Evolutionary conservation across 345 rosid species (phyloP), one percentile per base, ranked within the genome.

Genomic region (Corchorus olitorius): DNA sequence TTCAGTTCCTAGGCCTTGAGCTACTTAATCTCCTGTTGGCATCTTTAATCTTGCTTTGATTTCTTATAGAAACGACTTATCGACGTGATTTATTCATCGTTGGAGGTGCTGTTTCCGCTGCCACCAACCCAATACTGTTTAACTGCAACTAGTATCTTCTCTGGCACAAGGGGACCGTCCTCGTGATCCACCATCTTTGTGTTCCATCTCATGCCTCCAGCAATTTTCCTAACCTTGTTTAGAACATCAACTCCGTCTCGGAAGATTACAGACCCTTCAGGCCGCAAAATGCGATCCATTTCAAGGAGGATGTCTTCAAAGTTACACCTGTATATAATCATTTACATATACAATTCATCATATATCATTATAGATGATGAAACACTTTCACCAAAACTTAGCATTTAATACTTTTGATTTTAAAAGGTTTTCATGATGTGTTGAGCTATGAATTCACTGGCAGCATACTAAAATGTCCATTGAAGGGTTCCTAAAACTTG

Each of bases 141-240:
- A 60, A 83, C 82, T 68, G 89, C 98, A 52, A 87, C 85, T 50
- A 96, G 82, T 64, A 93, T 88, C 82, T 96, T 93, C 83, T 89
- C 93, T 0, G 98, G 91, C 33, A 92, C 93, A 1, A 96, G 94
- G 52, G 99, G 99, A 17, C 99, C 98, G 22, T 96, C 99, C 85
- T 96, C 99, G 3, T 93, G 97, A 84, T 96, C 99, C 84, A 88
- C 77, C 86, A 93, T 65, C 82, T 90, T 96, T 64, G 92, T 83
- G 67, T 96, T 93, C 99, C 99, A 96, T 79, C 97, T 92, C 94
- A 96, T 96, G 78, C 97, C 94, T 74, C 81, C 70, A 0, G 89
- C 83, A 0, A 96, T 90, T 76, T 86, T 92, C 75, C 87, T 87
- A 35, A 93, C 93, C 75, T 90, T 83, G 82, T 92, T 93, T 75